phyloP scores from a whole-genome alignment of 75 land plant genomes.

The Isoetes taiwanensis region DNA sequence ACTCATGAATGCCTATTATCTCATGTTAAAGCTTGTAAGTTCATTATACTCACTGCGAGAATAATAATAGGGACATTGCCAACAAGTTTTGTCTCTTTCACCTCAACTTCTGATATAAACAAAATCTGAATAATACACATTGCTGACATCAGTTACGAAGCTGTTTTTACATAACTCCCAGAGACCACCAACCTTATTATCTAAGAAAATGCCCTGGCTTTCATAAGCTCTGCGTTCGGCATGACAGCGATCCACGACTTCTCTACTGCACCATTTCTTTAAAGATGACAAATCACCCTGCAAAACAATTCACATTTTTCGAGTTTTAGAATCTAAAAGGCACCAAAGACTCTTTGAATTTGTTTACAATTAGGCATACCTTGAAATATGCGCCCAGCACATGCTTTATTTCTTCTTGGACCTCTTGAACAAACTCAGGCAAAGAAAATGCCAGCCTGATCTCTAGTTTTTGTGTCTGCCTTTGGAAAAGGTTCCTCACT shows the following conservation, averaged over 20 bases:
- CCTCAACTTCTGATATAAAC: conserved; percentile 76
- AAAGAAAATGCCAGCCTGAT: conserved; percentile 76
- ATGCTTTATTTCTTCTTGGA: conserved; percentile 64
- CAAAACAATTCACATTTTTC: conserved; percentile 2
- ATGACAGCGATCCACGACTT: conserved; percentile 77
- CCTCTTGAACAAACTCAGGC: conserved; percentile 80
- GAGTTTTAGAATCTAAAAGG: too few species aligned
- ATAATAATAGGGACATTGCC: conserved; percentile 69
- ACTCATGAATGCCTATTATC: too few species aligned
- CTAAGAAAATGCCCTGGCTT: conserved; percentile 60
- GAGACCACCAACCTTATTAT: conserved; percentile 89
- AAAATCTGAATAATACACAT: conserved; percentile 42
- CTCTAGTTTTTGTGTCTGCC: too few species aligned
- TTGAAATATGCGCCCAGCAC: conserved; percentile 69
- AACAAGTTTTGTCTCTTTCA: conserved; percentile 82
- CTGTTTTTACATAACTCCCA: not conserved
- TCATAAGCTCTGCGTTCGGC: conserved; percentile 63
- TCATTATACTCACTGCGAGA: conserved; percentile 51
- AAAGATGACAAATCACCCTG: conserved; percentile 62
- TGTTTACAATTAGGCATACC: conserved; percentile 27
- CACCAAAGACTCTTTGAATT: too few species aligned
- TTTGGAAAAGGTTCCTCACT: too few species aligned
- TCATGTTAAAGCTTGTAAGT: too few species aligned
- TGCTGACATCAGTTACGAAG: not conserved
- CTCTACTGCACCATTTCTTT: conserved; percentile 57